A percentile compares a stretch with the other conserved stretches of the same genome.
These are phyloP conservation scores for Chaetomium sp. DNA, from an alignment of 2,329 filamentous ascomycete species.

Conservation along the genomic window DNA sequence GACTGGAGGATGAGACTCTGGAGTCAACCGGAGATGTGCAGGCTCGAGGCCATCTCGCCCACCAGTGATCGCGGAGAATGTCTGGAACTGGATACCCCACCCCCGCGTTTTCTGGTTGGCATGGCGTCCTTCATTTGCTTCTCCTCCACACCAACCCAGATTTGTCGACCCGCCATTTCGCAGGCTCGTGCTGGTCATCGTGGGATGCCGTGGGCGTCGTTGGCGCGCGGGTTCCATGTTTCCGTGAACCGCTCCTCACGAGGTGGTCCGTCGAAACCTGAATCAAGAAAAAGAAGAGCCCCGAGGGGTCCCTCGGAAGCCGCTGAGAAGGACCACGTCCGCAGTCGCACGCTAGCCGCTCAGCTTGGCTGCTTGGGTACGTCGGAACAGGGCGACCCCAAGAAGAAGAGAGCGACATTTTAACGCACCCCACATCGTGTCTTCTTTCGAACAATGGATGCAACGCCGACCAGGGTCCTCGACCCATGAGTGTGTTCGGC, in stretches of 20 bases:
- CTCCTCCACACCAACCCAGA: constrained; percentile 9
- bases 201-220: background rate
- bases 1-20: background rate
- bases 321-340: background rate
- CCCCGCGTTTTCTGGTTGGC: constrained; percentile 22
- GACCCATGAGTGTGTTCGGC: background rate
- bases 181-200: background rate
- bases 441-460: constrained; percentile 14
- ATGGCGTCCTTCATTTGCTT: constrained; percentile 13
- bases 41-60: background rate
- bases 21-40: background rate
- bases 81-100: constrained; percentile 17
- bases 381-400: constrained; percentile 7
- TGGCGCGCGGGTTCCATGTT: background rate
- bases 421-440: constrained; percentile 15
- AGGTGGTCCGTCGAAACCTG: too few species aligned
- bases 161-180: constrained; percentile 6
- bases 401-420: constrained; percentile 15
- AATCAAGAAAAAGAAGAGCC: too few species aligned
- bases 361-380: background rate
- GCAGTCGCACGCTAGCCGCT: constrained; percentile 2
- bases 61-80: constrained; percentile 2
- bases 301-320: background rate
- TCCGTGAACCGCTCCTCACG: background rate
- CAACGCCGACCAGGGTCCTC: constrained; percentile 16